Conservation (phyloP, 495 filamentous ascomycete genomes). For the Trichoderma parareesei region DNA sequence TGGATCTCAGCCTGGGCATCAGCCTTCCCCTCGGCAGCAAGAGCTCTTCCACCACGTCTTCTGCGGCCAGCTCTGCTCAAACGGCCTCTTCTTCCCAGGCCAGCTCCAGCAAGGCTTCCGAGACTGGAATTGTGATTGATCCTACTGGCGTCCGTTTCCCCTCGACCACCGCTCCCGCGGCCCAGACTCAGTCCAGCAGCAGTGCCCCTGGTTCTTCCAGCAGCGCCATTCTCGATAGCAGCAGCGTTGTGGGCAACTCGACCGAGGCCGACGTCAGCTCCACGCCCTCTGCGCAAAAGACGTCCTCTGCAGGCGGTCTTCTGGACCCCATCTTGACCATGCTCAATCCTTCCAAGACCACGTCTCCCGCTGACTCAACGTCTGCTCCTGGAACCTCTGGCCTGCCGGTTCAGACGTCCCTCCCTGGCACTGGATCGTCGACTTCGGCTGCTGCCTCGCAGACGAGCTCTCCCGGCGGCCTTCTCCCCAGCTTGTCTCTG, state of each 20-base stretch:
- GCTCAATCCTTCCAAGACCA: not conserved
- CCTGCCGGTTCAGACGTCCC: not conserved
- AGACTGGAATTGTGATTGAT: not conserved
- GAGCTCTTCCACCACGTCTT: not conserved
- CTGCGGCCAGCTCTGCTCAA: not conserved
- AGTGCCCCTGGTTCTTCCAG: not conserved
- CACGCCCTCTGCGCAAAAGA: not conserved
- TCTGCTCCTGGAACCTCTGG: not conserved
- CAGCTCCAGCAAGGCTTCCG: not conserved
- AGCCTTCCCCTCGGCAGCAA: not conserved
- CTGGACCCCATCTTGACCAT: not conserved
- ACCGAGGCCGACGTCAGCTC: not conserved
- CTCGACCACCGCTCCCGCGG: not conserved
- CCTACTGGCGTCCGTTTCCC: conserved; percentile 2
- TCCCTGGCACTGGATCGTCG: not conserved
- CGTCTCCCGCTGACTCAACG: not conserved
- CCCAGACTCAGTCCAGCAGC: not conserved
- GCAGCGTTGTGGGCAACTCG: not conserved
- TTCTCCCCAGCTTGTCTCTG: not conserved
- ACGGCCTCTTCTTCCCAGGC: not conserved
- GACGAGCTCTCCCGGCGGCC: not conserved
- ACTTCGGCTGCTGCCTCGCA: not conserved
- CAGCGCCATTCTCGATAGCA: not conserved
- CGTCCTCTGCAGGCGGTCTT: not conserved
- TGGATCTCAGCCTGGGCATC: not conserved